phyloP scores from a whole-genome alignment of 169 alveolate genomes.

The Babesia bovis region DNA sequence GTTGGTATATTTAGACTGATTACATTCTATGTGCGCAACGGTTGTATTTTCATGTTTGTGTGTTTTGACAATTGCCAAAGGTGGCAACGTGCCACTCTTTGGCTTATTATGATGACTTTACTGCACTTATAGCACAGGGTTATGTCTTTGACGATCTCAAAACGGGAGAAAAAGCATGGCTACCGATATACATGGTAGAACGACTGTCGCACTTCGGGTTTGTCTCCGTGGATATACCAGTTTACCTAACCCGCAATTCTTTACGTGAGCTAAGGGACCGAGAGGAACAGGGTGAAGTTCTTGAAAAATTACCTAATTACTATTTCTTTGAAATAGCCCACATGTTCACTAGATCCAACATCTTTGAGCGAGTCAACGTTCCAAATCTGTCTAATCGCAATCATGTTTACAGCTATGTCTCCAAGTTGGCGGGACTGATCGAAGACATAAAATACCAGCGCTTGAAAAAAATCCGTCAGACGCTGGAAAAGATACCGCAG shows the following conservation, averaged over 20 bases:
- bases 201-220: conserved; percentile 73
- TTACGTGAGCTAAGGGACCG: conserved; percentile 28
- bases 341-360: conserved; percentile 42
- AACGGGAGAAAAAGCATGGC: conserved; percentile 79
- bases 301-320: conserved; percentile 57
- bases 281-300: conserved; percentile 27
- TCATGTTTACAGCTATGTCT: conserved; percentile 49
- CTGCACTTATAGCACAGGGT: conserved; percentile 64
- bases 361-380: conserved; percentile 42
- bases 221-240: conserved; percentile 73
- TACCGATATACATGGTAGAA: conserved; percentile 74
- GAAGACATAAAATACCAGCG: conserved; percentile 58
- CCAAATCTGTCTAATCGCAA: conserved; percentile 47
- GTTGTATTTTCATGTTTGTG: background rate
- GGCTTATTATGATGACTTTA: too few species aligned
- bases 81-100: background rate
- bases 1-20: background rate
- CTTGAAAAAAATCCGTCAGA: conserved; percentile 38
- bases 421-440: conserved; percentile 61
- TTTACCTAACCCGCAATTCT: conserved; percentile 60
- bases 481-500: conserved; percentile 34
- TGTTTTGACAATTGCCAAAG: background rate
- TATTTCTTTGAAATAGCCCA: conserved; percentile 60
- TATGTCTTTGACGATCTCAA: conserved; percentile 67
- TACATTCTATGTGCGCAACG: background rate